These are phyloP conservation scores for Rhizophora mangle DNA, from an alignment of 345 rosid species.

Conservation along the genomic window DNA sequence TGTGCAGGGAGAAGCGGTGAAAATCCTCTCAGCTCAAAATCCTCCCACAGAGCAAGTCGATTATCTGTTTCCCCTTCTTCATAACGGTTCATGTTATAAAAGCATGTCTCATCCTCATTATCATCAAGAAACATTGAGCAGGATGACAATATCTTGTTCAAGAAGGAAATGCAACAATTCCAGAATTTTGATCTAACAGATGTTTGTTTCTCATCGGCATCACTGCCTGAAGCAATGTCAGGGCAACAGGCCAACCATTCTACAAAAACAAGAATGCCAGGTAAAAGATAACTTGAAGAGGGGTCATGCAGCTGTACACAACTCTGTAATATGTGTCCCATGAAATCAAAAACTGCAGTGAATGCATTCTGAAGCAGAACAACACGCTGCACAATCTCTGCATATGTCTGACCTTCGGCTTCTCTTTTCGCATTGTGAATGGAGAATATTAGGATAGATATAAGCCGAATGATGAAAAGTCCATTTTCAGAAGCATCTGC, in stretches of 20 bases:
- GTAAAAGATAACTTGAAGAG: conserved; percentile 71
- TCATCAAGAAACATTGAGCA: conserved; percentile 55
- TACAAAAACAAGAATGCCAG: conserved; percentile 77
- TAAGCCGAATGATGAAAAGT: conserved; percentile 62
- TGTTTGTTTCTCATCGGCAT: conserved; percentile 67
- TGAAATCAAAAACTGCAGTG: conserved; percentile 69
- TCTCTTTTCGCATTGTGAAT: conserved; percentile 68
- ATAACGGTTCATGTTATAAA: conserved; percentile 80
- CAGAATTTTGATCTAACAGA: conserved; percentile 63
- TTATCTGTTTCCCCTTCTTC: conserved; percentile 93
- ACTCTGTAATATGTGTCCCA: conserved; percentile 60
- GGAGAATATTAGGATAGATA: conserved; percentile 68
- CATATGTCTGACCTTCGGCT: conserved; percentile 82
- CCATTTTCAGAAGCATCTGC: conserved; percentile 61
- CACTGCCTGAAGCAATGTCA: conserved; percentile 61
- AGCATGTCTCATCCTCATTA: conserved; percentile 76
- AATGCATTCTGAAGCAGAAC: conserved; percentile 78
- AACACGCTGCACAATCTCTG: conserved; percentile 90
- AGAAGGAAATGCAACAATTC: conserved; percentile 58
- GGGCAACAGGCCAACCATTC: conserved; percentile 96
- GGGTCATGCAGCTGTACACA: conserved; percentile 62
- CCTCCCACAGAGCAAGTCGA: conserved; percentile 89
- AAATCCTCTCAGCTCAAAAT: conserved; percentile 90
- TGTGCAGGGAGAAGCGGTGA: conserved; percentile 85
- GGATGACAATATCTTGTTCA: conserved; percentile 59